Base-by-base conservation (phyloP, 176 grass and related monocot genomes). In the Pharus latifolius region DNA sequence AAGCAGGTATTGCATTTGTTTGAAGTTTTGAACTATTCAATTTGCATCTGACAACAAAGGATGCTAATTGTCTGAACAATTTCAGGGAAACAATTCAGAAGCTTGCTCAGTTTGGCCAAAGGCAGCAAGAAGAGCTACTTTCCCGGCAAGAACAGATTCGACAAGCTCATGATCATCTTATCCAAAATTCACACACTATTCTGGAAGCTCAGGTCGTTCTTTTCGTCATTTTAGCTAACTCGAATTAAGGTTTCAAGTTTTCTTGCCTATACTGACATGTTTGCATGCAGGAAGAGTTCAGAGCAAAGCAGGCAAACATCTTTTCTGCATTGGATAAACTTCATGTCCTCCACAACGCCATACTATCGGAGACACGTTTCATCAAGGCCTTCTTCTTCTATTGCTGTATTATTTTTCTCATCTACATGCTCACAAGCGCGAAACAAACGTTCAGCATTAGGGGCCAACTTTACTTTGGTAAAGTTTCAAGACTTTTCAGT, bases 371-470 rank as follows among this genome's bases (percentile, higher is more conserved):
- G 61, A 85, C 92, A 3, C 82, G 84, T 13, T 88, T 88, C 78
- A 76, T 91, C 71, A 91, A 88, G 78, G 83, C 92, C 17, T 88
- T 91, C 82, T 85, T 91, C 88, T 88, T 78, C 79, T 91, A 88
- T 49, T 64, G 79, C 49, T 88, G 75, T 41, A 48, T 88, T 35
- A 70, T 73, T 4, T 96, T 91, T 69, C 88, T 91, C 72, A 49
- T 84, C 67, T 91, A 88, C 82, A 75, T 96, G 72, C 82, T 96
- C 44, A 96, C 92, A 10, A 88, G 85, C 50, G 84, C 92, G 23
- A 91, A 86, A 56, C 88, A 91, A 60, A 96, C 85, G 2, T 91
- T 88, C 63, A 26, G 49, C 38, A 82, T 91, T 6, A 73, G 85
- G 28, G 88, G 79, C 3, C 85, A 80, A 43, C 82, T 96, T 48